phyloP scores from a whole-genome alignment of 2,329 filamentous ascomycete species.

The Talaromyces sp. region DNA sequence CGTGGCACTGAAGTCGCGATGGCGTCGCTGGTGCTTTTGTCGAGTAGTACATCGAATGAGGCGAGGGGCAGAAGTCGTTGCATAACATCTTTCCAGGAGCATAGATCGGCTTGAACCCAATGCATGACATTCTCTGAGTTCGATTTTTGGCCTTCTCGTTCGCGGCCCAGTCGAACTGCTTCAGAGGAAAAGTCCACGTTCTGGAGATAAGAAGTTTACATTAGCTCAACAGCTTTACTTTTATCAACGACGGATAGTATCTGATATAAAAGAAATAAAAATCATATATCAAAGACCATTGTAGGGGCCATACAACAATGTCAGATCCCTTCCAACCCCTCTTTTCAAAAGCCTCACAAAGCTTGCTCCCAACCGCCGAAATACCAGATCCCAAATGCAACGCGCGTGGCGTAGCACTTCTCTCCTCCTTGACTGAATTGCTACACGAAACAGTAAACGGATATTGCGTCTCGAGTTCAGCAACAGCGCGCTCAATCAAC shows the following conservation, averaged over 20 bases:
- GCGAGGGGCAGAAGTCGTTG: conserved; percentile 24
- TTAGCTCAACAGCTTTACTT: not conserved
- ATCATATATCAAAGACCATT: not conserved
- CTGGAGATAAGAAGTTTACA: conserved; percentile 19
- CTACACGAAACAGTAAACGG: not conserved
- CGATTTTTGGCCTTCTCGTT: conserved; percentile 24
- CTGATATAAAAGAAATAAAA: not conserved
- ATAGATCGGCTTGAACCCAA: conserved; percentile 32
- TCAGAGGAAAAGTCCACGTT: conserved; percentile 39
- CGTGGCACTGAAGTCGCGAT: conserved; percentile 30
- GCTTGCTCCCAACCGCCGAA: conserved; percentile 30
- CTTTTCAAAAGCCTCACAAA: conserved; percentile 29
- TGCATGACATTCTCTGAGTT: conserved; percentile 27
- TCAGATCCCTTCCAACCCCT: conserved; percentile 29
- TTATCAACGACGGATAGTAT: no score
- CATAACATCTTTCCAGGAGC: conserved; percentile 31
- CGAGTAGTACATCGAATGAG: conserved; percentile 34
- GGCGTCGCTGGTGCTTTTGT: conserved; percentile 40
- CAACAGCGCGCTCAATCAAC: conserved; percentile 28
- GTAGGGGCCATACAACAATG: conserved; percentile 30
- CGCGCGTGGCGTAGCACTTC: conserved; percentile 22
- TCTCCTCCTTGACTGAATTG: not conserved
- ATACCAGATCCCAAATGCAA: conserved; percentile 36
- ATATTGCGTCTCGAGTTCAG: conserved; percentile 24
- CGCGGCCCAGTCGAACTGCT: conserved; percentile 34